Evolutionary conservation across 371 early-diverging fungal genomes (phyloP).

Genomic region (Apophysomyces trapeziformis): DNA sequence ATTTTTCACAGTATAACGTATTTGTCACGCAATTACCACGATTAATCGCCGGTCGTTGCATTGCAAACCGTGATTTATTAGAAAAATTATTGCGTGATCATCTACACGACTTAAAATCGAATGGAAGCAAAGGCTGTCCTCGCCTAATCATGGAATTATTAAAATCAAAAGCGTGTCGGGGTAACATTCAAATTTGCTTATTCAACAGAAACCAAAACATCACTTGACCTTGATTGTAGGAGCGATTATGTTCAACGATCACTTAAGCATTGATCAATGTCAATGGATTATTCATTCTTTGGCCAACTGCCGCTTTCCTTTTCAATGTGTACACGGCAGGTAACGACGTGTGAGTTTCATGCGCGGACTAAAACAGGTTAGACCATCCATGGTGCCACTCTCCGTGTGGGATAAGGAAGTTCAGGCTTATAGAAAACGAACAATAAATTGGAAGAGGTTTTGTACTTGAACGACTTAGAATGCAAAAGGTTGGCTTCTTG

Average conservation of each 20-base stretch:
- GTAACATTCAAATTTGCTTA: constrained; percentile 29
- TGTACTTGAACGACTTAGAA: neutral
- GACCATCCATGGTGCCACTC: neutral
- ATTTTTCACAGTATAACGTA: constrained; percentile 15
- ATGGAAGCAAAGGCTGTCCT: constrained; percentile 52
- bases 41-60: constrained; percentile 67
- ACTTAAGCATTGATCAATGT: constrained; percentile 55
- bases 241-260: constrained; percentile 83
- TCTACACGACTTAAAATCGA: constrained; percentile 33
- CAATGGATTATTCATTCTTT: constrained; percentile 54
- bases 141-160: constrained; percentile 68
- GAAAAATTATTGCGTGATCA: constrained; percentile 58
- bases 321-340: constrained; percentile 74
- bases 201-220: neutral
- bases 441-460: neutral
- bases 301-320: constrained; percentile 62
- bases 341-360: constrained; percentile 6
- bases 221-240: constrained; percentile 28
- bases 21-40: constrained; percentile 44
- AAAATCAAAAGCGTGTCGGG: constrained; percentile 78
- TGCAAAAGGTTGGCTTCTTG: no score
- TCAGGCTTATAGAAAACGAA: neutral
- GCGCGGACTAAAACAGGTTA: neutral
- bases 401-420: neutral
- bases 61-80: constrained; percentile 51